These are phyloP conservation scores for Penicillium flavigenum DNA, from an alignment of 495 filamentous ascomycete genomes.

Conservation along the genomic window DNA sequence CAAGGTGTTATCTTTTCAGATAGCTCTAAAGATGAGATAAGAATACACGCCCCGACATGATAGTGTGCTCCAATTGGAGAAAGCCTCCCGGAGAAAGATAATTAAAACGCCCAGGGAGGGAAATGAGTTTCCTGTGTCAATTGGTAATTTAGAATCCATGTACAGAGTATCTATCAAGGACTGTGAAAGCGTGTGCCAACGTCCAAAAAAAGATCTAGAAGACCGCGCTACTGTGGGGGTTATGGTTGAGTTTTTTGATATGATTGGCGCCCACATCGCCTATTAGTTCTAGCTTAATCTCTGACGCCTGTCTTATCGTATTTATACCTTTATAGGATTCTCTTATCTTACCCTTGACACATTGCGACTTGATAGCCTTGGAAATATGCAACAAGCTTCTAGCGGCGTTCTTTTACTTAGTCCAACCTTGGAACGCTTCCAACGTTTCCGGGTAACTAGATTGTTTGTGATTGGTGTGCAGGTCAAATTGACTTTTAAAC, in stretches of 20 bases:
- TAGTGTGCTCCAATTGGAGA: neutral
- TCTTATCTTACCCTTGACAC: neutral
- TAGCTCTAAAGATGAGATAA: neutral
- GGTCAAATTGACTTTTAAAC: neutral
- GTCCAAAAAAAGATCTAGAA: slow-evolving; percentile 1
- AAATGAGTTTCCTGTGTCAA: neutral
- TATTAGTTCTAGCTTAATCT: neutral
- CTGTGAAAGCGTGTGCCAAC: neutral
- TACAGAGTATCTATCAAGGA: neutral
- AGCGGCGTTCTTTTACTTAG: neutral
- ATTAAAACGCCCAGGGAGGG: neutral
- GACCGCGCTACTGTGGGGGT: slow-evolving; percentile 8
- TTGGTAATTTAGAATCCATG: neutral
- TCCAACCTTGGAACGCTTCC: neutral
- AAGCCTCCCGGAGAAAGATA: neutral
- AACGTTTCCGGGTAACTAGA: too few species aligned
- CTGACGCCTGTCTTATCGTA: slow-evolving; percentile 8
- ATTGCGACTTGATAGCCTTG: neutral
- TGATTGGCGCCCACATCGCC: slow-evolving; percentile 3
- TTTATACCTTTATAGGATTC: slow-evolving; percentile 4
- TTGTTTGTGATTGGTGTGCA: slow-evolving; percentile 3
- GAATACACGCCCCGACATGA: neutral
- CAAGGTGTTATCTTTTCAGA: neutral
- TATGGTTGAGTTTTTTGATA: slow-evolving; percentile 2
- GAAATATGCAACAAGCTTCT: neutral